phyloP scores from a whole-genome alignment of 1,284 basidiomycete species.

The Cryptococcus maquisensis region DNA sequence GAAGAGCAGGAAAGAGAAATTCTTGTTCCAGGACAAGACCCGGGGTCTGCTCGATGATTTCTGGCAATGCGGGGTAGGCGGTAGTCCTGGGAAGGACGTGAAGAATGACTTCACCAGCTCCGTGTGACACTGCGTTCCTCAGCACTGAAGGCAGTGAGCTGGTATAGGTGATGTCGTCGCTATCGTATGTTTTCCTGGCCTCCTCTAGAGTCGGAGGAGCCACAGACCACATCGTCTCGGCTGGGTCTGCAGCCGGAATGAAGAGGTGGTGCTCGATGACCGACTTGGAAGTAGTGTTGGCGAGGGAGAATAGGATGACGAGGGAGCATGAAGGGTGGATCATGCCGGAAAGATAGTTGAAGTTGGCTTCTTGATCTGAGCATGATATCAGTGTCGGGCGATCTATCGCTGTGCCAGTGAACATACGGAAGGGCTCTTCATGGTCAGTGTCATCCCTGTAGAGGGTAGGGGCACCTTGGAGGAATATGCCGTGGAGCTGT shows the following conservation, averaged over 20 bases:
- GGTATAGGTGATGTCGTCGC: conserved; percentile 57
- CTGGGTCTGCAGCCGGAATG: conserved; percentile 66
- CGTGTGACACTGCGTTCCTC: conserved; percentile 7
- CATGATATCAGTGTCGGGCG: background rate
- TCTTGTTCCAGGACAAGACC: conserved; percentile 30
- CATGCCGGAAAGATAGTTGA: conserved; percentile 79
- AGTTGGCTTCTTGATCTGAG: conserved; percentile 69
- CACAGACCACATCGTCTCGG: conserved; percentile 77
- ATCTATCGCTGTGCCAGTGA: background rate
- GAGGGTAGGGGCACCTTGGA: conserved; percentile 52
- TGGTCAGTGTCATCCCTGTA: conserved; percentile 84
- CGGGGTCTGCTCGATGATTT: conserved; percentile 55
- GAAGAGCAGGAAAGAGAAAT: conserved; percentile 68
- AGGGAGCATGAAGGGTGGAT: conserved; percentile 64
- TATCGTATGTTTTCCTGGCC: conserved; percentile 58
- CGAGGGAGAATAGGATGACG: conserved; percentile 57
- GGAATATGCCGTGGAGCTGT: conserved; percentile 42
- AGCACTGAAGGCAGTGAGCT: conserved; percentile 48
- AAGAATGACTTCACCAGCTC: conserved; percentile 18
- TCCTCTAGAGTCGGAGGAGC: conserved; percentile 68
- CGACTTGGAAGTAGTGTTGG: conserved; percentile 3
- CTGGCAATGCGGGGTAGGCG: conserved; percentile 58
- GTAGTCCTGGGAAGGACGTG: conserved; percentile 54
- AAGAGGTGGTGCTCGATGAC: conserved; percentile 57
- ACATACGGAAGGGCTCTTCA: conserved; percentile 67